Base-by-base conservation (phyloP, 371 early-diverging fungal species). In the Rhizopus microsporus region DNA sequence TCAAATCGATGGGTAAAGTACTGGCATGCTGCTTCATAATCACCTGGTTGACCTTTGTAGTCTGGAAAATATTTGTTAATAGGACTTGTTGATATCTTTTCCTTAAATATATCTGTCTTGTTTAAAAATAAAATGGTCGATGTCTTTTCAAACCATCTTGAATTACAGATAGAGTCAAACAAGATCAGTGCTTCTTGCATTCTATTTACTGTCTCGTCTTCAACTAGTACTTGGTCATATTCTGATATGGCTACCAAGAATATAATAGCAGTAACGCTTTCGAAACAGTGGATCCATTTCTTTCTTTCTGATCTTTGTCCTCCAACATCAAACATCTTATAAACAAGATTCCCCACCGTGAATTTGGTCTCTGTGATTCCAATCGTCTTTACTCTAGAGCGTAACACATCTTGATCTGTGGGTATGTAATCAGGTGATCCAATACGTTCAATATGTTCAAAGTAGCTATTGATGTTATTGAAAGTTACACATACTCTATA, bases 151-250 rank as follows among this genome's bases (percentile, higher is more conserved):
- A 98, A 96, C 96, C 97, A 96, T 57, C 93, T 81, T 51, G 92
- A 92, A 68, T 98, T 98, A 77, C 95, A 95, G 68, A 98, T 94
- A 3, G 95, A 95, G 61, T 96, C 96, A 70, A 96, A 98, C 57
- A 98, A 79, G 6, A 94, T 93, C 62, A 97, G 74, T 13, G 96
- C 93, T 75, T 96, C 97, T 58, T 94, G 93, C 95, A 98, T 96
- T 57, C 97, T 89, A 78, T 97, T 97, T 68, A 93, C 90, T 0
- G 88, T 85, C 76, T 95, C 94, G 72, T 98, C 98, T 82, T 98
- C 98, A 42, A 93, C 83, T 54, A 98, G 74, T n/a, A 93, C 87
- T 69, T 96, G 97, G 71, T 98, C 97, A 72, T 98, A 98, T 71
- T 95, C 97, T 12, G 87, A 86, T 38, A 97, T 91, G 31, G 97